Conservation (phyloP, 176 grass and related monocot genomes). For the Rhynchospora tenuis region DNA sequence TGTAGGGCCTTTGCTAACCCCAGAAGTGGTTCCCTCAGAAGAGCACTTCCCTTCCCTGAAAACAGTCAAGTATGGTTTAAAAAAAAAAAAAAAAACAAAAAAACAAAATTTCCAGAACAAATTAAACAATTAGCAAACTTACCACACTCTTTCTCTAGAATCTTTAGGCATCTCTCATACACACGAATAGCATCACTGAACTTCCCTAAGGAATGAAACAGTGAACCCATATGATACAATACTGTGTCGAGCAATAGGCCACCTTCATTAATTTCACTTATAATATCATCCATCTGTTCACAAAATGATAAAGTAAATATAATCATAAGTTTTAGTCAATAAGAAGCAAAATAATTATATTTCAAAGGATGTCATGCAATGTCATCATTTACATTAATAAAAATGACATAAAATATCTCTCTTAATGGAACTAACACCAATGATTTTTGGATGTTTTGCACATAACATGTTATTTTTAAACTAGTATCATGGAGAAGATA, state of each 20-base stretch:
- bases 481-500: neutral
- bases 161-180: slow-evolving; percentile 33
- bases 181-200: slow-evolving; percentile 33
- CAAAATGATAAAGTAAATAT: neutral
- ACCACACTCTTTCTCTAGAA: slow-evolving; percentile 33
- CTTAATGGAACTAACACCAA: neutral
- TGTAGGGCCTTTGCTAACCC: slow-evolving; percentile 35
- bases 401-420: neutral
- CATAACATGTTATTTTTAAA: neutral
- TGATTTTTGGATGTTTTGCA: neutral
- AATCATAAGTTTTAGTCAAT: neutral
- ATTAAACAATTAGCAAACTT: neutral
- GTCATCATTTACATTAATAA: neutral
- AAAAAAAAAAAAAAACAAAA: neutral
- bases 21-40: slow-evolving; percentile 35
- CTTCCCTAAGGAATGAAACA: slow-evolving; percentile 30
- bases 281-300: slow-evolving; percentile 31
- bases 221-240: slow-evolving; percentile 35
- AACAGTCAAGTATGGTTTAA: neutral
- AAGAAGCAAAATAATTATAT: neutral
- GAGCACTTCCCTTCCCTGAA: slow-evolving; percentile 26
- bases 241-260: slow-evolving; percentile 23
- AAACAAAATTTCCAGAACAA: neutral
- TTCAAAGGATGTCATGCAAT: neutral
- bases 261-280: slow-evolving; percentile 20